These are phyloP conservation scores for Trametes villosa DNA, from an alignment of 768 basidiomycete genomes.

Conservation along the genomic window DNA sequence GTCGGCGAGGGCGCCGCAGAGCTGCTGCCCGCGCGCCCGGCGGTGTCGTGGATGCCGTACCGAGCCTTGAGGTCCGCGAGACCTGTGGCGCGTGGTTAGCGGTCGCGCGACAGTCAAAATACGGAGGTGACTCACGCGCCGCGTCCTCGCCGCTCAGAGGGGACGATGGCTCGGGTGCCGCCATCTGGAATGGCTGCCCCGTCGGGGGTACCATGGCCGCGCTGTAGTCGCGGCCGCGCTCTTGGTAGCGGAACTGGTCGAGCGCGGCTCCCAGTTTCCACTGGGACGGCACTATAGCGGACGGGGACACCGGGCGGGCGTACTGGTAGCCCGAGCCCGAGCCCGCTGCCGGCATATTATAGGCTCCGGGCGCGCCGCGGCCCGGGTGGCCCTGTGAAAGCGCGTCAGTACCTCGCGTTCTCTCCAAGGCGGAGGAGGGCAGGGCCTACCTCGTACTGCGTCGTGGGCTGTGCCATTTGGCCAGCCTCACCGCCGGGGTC, in stretches of 20 bases:
- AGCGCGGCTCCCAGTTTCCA: conserved; percentile 12
- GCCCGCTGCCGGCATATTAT: too few species aligned
- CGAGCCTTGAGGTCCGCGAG: not conserved
- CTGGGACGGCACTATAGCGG: conserved; percentile 9
- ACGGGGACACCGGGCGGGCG: not conserved
- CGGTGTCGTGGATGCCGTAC: not conserved
- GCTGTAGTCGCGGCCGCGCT: conserved; percentile 1
- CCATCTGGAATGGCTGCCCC: not conserved
- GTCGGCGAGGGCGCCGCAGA: not conserved
- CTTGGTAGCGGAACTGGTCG: conserved; percentile 10
- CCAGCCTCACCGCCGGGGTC: conserved; percentile 24
- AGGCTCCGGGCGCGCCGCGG: not conserved
- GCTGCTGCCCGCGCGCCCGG: not conserved
- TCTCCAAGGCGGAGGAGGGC: conserved; percentile 19
- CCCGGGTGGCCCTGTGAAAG: not conserved
- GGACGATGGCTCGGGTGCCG: not conserved
- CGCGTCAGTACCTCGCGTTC: conserved; percentile 3
- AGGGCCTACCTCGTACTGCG: conserved; percentile 23
- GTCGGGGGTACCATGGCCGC: not conserved
- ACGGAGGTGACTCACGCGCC: conserved; percentile 1
- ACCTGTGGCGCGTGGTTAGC: not conserved
- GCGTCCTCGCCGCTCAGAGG: conserved; percentile 5
- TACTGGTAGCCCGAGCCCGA: not conserved
- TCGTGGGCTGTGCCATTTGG: conserved; percentile 18
- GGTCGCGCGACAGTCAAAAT: not conserved